Evolutionary conservation across 805 yeast genomes (phyloP).

Genomic region (Metschnikowia continentalis): DNA sequence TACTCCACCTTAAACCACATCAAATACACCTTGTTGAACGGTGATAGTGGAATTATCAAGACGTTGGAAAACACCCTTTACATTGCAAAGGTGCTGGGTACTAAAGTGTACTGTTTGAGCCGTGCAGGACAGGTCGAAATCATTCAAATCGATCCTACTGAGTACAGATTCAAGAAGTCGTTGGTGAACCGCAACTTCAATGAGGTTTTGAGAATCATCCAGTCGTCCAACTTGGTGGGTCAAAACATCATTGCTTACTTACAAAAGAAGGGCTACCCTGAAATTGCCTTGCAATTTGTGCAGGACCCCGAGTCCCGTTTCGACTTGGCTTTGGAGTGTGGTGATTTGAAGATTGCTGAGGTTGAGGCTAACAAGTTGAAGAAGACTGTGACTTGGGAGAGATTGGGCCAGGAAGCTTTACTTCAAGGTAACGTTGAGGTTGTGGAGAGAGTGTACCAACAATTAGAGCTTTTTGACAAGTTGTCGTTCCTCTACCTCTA

Average conservation of each 20-base stretch:
- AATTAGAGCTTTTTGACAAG: conserved; percentile 80
- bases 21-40: conserved; percentile 87
- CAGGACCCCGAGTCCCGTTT: conserved; percentile 95
- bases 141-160: conserved; percentile 87
- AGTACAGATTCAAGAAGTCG: conserved; percentile 92
- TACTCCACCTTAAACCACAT: conserved; percentile 95
- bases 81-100: conserved; percentile 66
- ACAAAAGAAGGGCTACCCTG: conserved; percentile 95
- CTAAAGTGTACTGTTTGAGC: conserved; percentile 72
- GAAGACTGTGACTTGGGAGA: conserved; percentile 68
- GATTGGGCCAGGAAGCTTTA: conserved; percentile 79
- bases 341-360: conserved; percentile 81
- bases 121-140: conserved; percentile 82
- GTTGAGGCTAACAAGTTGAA: conserved; percentile 80
- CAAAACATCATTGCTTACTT: conserved; percentile 94
- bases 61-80: conserved; percentile 88
- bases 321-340: conserved; percentile 92
- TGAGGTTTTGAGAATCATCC: conserved; percentile 87
- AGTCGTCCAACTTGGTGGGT: conserved; percentile 88
- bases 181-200: conserved; percentile 83
- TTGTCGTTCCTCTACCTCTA: conserved; percentile 82
- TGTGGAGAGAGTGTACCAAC: conserved; percentile 86
- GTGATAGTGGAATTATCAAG: conserved; percentile 92
- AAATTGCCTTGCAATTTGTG: conserved; percentile 94
- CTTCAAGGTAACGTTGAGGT: conserved; percentile 82